A percentile compares a stretch with the other conserved stretches of the same genome.
Conservation (phyloP, 2,329 filamentous ascomycete genomes). For the Colletotrichum orchidophilum region DNA sequence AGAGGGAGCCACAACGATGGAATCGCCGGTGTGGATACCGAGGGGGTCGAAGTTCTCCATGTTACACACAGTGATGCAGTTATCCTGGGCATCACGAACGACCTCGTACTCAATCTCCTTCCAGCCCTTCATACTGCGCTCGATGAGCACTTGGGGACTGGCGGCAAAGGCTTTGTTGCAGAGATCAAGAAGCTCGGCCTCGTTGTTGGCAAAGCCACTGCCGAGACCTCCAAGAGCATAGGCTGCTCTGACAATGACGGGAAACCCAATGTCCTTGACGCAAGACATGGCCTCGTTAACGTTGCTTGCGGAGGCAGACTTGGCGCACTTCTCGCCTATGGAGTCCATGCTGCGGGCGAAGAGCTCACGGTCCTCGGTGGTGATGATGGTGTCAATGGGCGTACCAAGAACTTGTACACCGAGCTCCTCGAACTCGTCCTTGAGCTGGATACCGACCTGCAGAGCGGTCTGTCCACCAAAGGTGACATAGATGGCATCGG, state of each 20-base stretch:
- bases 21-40: conserved; percentile 97
- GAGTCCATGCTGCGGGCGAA: conserved; percentile 99
- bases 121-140: conserved; percentile 99
- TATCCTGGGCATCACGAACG: conserved; percentile 92
- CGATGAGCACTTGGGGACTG: conserved; percentile 94
- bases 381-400: conserved; percentile 97
- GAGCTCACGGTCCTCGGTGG: conserved; percentile 95
- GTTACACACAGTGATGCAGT: conserved; percentile 99
- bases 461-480: conserved; percentile 98
- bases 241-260: conserved; percentile 95
- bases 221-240: conserved; percentile 96
- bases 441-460: conserved; percentile 96
- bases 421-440: conserved; percentile 93
- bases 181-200: conserved; percentile 82
- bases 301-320: conserved; percentile 91
- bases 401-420: conserved; percentile 96
- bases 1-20: conserved; percentile 96
- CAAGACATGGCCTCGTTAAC: conserved; percentile 89
- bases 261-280: conserved; percentile 92
- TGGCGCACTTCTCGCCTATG: conserved; percentile 96
- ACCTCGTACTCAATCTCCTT: conserved; percentile 99
- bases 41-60: conserved; percentile 99
- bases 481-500: conserved; percentile 96
- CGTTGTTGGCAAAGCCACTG: conserved; percentile 93
- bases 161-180: conserved; percentile 96